phyloP scores from a whole-genome alignment of 1,139 yeast species.

The Hanseniaspora sp. region DNA sequence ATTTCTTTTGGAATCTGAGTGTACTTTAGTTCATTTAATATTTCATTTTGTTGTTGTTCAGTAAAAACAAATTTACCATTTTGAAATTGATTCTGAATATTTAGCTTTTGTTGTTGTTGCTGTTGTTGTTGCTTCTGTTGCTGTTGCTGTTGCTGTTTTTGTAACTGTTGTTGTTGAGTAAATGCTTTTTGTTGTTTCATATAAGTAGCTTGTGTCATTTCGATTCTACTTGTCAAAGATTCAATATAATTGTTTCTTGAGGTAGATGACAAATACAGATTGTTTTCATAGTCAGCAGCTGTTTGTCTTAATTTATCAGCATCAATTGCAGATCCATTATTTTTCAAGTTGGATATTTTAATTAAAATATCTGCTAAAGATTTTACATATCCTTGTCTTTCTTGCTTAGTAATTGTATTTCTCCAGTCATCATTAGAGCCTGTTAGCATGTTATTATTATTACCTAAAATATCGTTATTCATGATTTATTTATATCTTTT shows the following conservation, averaged over 20 bases:
- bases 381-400: conserved; percentile 28
- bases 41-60: conserved; percentile 26
- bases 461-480: neutral
- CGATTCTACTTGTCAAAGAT: conserved; percentile 29
- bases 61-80: conserved; percentile 20
- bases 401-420: conserved; percentile 27
- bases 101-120: conserved; percentile 27
- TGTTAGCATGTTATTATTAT: neutral
- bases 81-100: conserved; percentile 32
- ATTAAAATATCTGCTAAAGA: conserved; percentile 28
- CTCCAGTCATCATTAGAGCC: conserved; percentile 22
- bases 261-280: conserved; percentile 29
- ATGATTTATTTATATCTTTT: neutral
- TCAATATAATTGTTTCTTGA: conserved; percentile 29
- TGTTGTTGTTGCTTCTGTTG: conserved; percentile 18
- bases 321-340: conserved; percentile 28
- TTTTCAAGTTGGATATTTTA: conserved; percentile 27
- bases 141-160: conserved; percentile 2
- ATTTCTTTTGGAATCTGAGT: conserved; percentile 68
- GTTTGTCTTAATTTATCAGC: conserved; percentile 30
- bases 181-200: conserved; percentile 18
- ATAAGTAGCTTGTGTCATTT: conserved; percentile 26
- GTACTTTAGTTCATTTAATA: conserved; percentile 37
- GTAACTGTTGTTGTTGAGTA: conserved; percentile 19
- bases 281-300: conserved; percentile 30